phyloP scores from a whole-genome alignment of 805 yeast genomes.

The Trichomonascus vanleenenianus region DNA sequence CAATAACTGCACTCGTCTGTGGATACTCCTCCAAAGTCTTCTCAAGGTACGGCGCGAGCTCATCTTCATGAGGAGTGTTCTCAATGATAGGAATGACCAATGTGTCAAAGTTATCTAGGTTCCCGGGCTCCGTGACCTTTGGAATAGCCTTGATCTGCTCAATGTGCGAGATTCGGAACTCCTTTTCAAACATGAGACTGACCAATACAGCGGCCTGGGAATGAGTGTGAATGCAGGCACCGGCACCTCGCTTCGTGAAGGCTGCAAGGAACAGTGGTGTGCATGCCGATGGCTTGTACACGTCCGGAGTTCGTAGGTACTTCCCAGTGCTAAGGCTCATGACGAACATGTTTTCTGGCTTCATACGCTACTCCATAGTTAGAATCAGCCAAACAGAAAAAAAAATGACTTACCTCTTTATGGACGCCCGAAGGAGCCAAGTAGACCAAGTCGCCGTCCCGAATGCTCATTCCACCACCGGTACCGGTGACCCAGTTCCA shows the following conservation, averaged over 20 bases:
- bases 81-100: constrained; percentile 85
- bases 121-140: constrained; percentile 54
- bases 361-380: constrained; percentile 40
- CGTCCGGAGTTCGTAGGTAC: constrained; percentile 52
- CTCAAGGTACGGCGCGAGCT: constrained; percentile 53
- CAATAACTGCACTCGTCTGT: constrained; percentile 74
- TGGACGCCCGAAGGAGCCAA: constrained; percentile 96
- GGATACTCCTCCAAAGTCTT: constrained; percentile 66
- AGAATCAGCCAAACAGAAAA: neutral
- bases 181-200: constrained; percentile 59
- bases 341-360: constrained; percentile 75
- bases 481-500: constrained; percentile 94
- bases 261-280: constrained; percentile 81
- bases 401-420: constrained; percentile 48
- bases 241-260: constrained; percentile 60
- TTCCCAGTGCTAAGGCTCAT: constrained; percentile 47
- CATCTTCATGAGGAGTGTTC: constrained; percentile 83
- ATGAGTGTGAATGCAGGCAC: constrained; percentile 93
- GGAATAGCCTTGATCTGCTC: constrained; percentile 95
- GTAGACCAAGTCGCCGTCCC: constrained; percentile 48
- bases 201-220: constrained; percentile 83
- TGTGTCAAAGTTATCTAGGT: constrained; percentile 64
- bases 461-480: constrained; percentile 87
- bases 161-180: constrained; percentile 67
- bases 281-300: constrained; percentile 85